Evolutionary conservation across 768 basidiomycete genomes (phyloP).

Genomic region (Cystofilobasidium bisporidii): DNA sequence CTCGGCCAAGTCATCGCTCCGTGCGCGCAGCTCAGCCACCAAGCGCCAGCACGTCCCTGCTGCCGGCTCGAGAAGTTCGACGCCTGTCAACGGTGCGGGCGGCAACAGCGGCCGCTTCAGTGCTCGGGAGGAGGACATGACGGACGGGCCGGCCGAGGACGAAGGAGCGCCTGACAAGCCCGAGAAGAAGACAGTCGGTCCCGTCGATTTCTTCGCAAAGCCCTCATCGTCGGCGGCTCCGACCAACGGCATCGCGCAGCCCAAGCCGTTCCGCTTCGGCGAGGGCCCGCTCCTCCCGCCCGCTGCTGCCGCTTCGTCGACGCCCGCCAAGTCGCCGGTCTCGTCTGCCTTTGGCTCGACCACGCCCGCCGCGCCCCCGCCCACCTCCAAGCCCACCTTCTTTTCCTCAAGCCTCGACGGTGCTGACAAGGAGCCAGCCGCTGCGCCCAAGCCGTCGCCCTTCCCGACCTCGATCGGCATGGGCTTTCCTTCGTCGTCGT

Average conservation of each 20-base stretch:
- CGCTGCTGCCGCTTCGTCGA: background rate
- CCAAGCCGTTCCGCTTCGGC: constrained; percentile 5
- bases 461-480: background rate
- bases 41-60: background rate
- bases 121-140: background rate
- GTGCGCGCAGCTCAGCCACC: background rate
- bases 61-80: background rate
- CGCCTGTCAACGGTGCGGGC: background rate
- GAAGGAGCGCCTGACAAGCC: background rate
- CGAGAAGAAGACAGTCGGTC: background rate
- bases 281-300: background rate
- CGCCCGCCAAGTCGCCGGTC: background rate
- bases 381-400: background rate
- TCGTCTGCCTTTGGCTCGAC: background rate
- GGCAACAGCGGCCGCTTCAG: background rate
- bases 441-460: background rate
- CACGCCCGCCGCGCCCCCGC: background rate
- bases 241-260: background rate
- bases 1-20: background rate
- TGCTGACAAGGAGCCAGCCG: background rate
- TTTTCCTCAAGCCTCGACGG: background rate
- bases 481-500: background rate
- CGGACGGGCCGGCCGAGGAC: too few species aligned
- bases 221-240: background rate
- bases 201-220: background rate